Conservation (phyloP, 192 early-diverging fungal species). For the Coemansia sp. region DNA sequence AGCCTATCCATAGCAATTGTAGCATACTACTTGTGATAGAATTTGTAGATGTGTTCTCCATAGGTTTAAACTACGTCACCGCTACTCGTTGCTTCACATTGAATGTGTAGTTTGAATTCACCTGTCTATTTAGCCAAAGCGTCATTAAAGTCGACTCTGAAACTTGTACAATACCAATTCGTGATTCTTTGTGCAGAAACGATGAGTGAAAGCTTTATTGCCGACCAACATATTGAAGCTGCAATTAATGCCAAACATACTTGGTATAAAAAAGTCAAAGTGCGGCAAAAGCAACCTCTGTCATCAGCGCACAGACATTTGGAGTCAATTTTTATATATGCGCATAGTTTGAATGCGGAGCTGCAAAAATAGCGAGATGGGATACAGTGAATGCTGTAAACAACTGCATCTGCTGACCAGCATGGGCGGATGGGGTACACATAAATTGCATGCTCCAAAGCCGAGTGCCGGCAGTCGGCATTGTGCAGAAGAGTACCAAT, state of each 20-base stretch:
- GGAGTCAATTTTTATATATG: conserved; percentile 4
- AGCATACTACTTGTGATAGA: not conserved
- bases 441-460: not conserved
- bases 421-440: not conserved
- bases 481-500: not conserved
- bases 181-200: conserved; percentile 45
- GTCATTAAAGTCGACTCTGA: not conserved
- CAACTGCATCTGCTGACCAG: not conserved
- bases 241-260: conserved; percentile 74
- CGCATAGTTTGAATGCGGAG: not conserved
- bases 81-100: too few species aligned
- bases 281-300: conserved; percentile 8
- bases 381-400: not conserved
- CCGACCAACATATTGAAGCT: conserved; percentile 66
- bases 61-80: not conserved
- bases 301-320: conserved; percentile 2
- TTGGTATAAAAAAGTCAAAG: conserved; percentile 71
- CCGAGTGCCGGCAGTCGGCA: not conserved
- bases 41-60: not conserved
- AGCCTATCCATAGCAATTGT: too few species aligned
- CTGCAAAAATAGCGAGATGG: conserved; percentile 1
- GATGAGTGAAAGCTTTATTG: conserved; percentile 93
- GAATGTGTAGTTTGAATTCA: too few species aligned
- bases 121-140: too few species aligned
- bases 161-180: not conserved